These are phyloP conservation scores for Fusarium sambucinum DNA, from an alignment of 2,329 filamentous ascomycete species.

Conservation along the genomic window DNA sequence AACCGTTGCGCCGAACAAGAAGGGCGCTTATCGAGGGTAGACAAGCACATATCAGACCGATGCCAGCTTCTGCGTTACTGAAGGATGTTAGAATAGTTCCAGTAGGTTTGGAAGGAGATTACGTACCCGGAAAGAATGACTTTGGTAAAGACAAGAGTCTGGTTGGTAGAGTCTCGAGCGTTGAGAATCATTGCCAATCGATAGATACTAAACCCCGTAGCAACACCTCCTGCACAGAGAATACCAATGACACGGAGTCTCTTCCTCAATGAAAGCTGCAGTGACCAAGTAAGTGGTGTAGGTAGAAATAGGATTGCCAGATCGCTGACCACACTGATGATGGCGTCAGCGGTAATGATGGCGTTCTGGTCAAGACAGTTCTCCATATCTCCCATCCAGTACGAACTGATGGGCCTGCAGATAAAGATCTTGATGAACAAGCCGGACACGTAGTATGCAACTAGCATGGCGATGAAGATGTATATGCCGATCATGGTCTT, in stretches of 20 bases:
- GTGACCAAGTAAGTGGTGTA: constrained; percentile 33
- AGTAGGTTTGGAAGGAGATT: rapidly evolving
- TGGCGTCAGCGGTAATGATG: constrained; percentile 38
- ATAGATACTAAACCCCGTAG: constrained; percentile 36
- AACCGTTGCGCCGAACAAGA: constrained; percentile 34
- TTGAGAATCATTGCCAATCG: constrained; percentile 30
- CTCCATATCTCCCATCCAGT: constrained; percentile 52
- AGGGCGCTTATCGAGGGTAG: constrained; percentile 39
- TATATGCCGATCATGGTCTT: constrained; percentile 56
- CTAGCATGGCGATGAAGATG: constrained; percentile 53
- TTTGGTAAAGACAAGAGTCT: constrained; percentile 36
- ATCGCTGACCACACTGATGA: constrained; percentile 38
- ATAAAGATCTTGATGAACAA: constrained; percentile 59
- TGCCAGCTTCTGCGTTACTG: constrained; percentile 39
- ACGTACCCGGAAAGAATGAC: constrained; percentile 38
- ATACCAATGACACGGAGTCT: constrained; percentile 34
- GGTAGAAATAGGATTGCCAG: constrained; percentile 34
- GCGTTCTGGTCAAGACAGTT: constrained; percentile 53
- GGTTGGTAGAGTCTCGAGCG: constrained; percentile 28
- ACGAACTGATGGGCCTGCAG: constrained; percentile 56
- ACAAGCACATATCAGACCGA: constrained; percentile 37
- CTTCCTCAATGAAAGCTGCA: constrained; percentile 30
- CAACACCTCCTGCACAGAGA: constrained; percentile 37
- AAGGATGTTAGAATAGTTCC: rapidly evolving
- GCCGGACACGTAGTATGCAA: constrained; percentile 56